Evolutionary conservation across 2,329 filamentous ascomycete species (phyloP).

Genomic region (Xylaria multiplex): DNA sequence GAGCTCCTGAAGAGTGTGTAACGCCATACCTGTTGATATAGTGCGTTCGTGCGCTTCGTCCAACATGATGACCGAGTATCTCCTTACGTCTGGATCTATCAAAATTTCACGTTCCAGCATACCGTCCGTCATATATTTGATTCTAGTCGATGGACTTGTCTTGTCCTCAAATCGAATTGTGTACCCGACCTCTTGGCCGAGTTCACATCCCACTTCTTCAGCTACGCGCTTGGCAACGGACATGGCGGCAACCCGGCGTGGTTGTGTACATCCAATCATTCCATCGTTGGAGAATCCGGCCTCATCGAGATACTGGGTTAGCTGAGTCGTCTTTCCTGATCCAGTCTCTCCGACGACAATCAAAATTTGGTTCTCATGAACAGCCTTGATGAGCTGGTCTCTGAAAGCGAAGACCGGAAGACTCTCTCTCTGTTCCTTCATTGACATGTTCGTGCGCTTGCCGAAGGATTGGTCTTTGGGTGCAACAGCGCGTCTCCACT

Average conservation of each 20-base stretch:
- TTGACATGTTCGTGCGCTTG: conserved; percentile 88
- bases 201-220: conserved; percentile 90
- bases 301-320: conserved; percentile 95
- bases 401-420: conserved; percentile 91
- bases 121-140: conserved; percentile 99
- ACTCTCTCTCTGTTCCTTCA: conserved; percentile 92
- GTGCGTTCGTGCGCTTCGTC: conserved; percentile 98
- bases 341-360: conserved; percentile 98
- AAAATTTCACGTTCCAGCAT: conserved; percentile 97
- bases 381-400: conserved; percentile 85
- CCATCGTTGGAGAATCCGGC: conserved; percentile 87
- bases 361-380: conserved; percentile 86
- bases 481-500: conserved; percentile 89
- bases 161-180: conserved; percentile 97
- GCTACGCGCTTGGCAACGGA: conserved; percentile 96
- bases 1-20: background rate
- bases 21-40: conserved; percentile 72
- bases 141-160: conserved; percentile 85
- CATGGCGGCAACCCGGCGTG: conserved; percentile 96
- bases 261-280: conserved; percentile 95
- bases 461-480: conserved; percentile 83
- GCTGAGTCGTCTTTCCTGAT: conserved; percentile 95
- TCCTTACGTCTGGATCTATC: conserved; percentile 85
- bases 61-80: conserved; percentile 97
- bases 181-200: conserved; percentile 95